Evolutionary conservation across 345 rosid genomes (phyloP).

Genomic region (Lenwebbia sp.): DNA sequence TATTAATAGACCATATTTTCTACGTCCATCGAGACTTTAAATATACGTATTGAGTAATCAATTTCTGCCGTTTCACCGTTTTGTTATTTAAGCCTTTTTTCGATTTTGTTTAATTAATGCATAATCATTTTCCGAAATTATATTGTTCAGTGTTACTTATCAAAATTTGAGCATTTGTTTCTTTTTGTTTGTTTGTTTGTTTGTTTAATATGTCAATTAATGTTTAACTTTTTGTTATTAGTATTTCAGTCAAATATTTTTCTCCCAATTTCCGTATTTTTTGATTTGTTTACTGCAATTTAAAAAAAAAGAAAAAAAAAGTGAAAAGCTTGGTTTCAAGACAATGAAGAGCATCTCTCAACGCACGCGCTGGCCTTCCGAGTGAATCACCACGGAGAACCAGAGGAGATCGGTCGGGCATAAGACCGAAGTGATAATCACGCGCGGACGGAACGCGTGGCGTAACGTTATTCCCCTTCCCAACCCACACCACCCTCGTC

Average conservation of each 20-base stretch:
- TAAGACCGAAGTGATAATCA: accelerated
- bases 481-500: background rate
- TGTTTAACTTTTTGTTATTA: background rate
- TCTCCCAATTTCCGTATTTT: background rate
- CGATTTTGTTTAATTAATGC: background rate
- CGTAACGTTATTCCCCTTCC: background rate
- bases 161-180: background rate
- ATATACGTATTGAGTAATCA: background rate
- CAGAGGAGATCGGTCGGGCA: too few relatives aligned
- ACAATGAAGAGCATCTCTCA: background rate
- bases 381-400: background rate
- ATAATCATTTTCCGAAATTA: background rate
- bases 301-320: background rate
- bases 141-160: background rate
- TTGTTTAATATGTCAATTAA: background rate
- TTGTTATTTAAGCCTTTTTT: background rate
- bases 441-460: background rate
- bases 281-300: background rate
- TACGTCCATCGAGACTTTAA: background rate
- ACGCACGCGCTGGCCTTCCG: background rate
- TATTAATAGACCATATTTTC: background rate
- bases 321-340: background rate
- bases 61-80: background rate
- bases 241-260: background rate
- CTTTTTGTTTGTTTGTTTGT: background rate